Evolutionary conservation across 495 filamentous ascomycete species (phyloP), one percentile per base, ranked within the genome.

Genomic region (Eremomyces bilateralis): DNA sequence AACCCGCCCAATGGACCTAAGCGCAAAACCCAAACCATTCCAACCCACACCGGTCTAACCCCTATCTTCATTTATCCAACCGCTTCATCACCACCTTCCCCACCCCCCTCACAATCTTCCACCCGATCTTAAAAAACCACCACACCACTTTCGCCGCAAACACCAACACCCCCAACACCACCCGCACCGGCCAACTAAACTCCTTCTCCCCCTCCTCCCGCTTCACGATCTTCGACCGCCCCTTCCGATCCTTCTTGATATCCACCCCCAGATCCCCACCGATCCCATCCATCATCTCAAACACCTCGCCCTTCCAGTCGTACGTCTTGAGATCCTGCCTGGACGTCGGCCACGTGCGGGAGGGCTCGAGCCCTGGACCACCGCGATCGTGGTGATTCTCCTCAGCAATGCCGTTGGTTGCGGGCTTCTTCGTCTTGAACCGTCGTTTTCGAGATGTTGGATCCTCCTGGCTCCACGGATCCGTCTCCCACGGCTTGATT

Each of bases 181-280:
- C 13, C 13, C 13, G 8, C 24, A 28, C 8, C 24, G 8, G 8
- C 24, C 8, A 13, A 8, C 24, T 13, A 13, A 28, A 13, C 8
- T 8, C 24, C 8, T 13, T 42, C 36, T 34, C 29, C 10, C 18
- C 34, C 27, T 38, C 34, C 1, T 11, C 36, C 4, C 18, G 17
- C 33, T 33, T 39, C 28, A 34, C 31, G 22, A 44, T 37, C 30
- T 13, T 4, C 36, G 41, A 36, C 20, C 42, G 45, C 35, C 45
- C 45, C 47, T 44, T 47, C 25, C 42, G 33, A 2, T 39, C 45
- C 15, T 44, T 15, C 42, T 48, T 42, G 36, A 48, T 48, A 37
- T 48, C 45, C 37, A 43, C 43, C 20, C 43, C 45, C 3, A 42
- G 31, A 15, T n/a, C n/a, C 29, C 33, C 34, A 2, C 28, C 33